phyloP scores from a whole-genome alignment of 495 filamentous ascomycete genomes.

The Thermochaetoides thermophila region DNA sequence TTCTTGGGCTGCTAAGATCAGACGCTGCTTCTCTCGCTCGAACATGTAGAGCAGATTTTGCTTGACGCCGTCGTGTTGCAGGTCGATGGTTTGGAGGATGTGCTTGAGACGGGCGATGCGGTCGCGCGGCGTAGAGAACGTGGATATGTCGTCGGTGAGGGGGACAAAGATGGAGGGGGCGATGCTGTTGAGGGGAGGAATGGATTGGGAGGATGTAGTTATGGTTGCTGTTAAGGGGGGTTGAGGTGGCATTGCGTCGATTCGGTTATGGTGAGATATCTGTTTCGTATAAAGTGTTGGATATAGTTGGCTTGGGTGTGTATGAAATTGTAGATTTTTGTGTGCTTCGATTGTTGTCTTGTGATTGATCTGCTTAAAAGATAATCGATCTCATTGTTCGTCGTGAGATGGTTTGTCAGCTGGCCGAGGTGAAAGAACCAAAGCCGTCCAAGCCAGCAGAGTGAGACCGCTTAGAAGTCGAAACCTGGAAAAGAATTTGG shows the following conservation, averaged over 20 bases:
- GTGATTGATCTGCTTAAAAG: too few species aligned
- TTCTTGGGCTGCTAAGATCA: constrained; percentile 36
- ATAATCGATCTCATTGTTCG: too few species aligned
- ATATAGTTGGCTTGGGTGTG: too few species aligned
- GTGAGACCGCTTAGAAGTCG: too few species aligned
- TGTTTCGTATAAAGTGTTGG: too few species aligned
- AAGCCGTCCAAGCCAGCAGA: too few species aligned
- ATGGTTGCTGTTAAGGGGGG: constrained; percentile 48
- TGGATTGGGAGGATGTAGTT: constrained; percentile 10
- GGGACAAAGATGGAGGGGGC: constrained; percentile 31
- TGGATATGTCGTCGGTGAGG: constrained; percentile 20
- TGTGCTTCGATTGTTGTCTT: too few species aligned
- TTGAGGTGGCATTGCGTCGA: constrained; percentile 20
- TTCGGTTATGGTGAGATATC: constrained; percentile 15
- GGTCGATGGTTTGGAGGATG: constrained; percentile 25
- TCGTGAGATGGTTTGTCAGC: too few species aligned
- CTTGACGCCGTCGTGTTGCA: constrained; percentile 24
- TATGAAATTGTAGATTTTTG: too few species aligned
- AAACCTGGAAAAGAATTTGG: too few species aligned
- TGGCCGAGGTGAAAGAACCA: too few species aligned
- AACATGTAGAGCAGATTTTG: constrained; percentile 30
- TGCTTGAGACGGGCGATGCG: constrained; percentile 17
- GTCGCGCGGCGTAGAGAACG: constrained; percentile 13
- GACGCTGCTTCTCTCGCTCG: constrained; percentile 22
- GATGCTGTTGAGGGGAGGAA: constrained; percentile 20